Evolutionary conservation across 805 yeast genomes (phyloP).

Genomic region (Wickerhamiella occidentalis): DNA sequence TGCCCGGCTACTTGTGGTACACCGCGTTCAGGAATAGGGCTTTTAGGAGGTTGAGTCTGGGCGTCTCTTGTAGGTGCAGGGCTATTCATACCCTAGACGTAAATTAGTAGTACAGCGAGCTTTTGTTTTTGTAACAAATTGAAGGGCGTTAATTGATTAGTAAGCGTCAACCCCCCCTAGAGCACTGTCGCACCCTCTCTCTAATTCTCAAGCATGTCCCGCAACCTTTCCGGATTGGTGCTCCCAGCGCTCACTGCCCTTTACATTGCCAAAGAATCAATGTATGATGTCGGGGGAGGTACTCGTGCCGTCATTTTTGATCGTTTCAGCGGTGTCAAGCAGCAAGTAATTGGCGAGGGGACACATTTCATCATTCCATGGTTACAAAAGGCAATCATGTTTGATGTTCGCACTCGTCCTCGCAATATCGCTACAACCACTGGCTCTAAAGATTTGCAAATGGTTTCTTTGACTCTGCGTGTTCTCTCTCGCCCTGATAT

Average conservation of each 20-base stretch:
- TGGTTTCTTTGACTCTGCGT: conserved; percentile 83
- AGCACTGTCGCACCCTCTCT: not conserved
- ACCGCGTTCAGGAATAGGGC: conserved; percentile 12
- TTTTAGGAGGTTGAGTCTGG: not conserved
- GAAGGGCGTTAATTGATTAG: too few species aligned
- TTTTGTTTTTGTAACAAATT: too few species aligned
- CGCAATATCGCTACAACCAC: conserved; percentile 87
- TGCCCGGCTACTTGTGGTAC: conserved; percentile 17
- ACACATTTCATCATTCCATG: conserved; percentile 93
- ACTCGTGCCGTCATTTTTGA: conserved; percentile 92
- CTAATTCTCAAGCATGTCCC: not conserved
- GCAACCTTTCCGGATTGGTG: conserved; percentile 19
- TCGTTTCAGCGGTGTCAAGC: conserved; percentile 77
- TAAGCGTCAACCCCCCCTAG: too few species aligned
- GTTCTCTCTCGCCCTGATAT: conserved; percentile 93
- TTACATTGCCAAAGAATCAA: conserved; percentile 52
- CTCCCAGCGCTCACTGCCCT: conserved; percentile 36
- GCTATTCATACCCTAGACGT: not conserved
- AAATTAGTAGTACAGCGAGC: too few species aligned
- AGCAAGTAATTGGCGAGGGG: conserved; percentile 88
- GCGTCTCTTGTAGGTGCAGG: not conserved
- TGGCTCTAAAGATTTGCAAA: conserved; percentile 94
- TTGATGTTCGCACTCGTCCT: conserved; percentile 89
- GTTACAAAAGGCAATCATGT: conserved; percentile 83
- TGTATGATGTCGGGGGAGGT: conserved; percentile 95